phyloP scores from a whole-genome alignment of 1,284 basidiomycete species.

The Phellopilus nigrolimitatus region DNA sequence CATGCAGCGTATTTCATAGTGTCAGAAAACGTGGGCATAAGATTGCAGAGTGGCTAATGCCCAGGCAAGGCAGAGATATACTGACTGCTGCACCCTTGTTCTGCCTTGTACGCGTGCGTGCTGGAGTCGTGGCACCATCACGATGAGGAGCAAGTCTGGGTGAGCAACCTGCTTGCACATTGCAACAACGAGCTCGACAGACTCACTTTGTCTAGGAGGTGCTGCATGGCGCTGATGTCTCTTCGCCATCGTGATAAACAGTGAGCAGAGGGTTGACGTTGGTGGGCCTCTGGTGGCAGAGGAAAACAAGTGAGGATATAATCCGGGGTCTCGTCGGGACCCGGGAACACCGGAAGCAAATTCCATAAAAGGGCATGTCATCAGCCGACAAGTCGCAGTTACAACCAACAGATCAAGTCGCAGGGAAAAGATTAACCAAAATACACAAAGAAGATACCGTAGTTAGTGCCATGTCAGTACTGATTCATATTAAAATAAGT shows the following conservation, averaged over 20 bases:
- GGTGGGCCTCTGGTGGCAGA: constrained; percentile 4
- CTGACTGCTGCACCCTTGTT: constrained; percentile 21
- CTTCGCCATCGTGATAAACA: constrained; percentile 19
- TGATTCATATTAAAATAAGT: constrained; percentile 4
- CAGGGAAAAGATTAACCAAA: too few species aligned
- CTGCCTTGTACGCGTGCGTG: constrained; percentile 21
- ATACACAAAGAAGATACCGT: background rate
- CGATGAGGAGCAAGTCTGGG: background rate
- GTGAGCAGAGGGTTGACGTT: constrained; percentile 8
- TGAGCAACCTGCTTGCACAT: background rate
- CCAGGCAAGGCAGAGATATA: background rate
- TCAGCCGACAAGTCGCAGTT: too few species aligned
- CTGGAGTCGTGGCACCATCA: constrained; percentile 17
- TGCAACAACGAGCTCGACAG: background rate
- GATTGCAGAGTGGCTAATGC: background rate
- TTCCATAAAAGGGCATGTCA: too few species aligned
- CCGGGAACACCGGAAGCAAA: background rate
- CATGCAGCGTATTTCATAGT: background rate
- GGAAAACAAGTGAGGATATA: background rate
- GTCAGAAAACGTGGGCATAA: constrained; percentile 5
- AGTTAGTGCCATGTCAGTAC: background rate
- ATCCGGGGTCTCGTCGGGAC: background rate
- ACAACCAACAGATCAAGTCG: too few species aligned
- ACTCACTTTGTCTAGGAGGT: constrained; percentile 20
- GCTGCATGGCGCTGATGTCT: constrained; percentile 18